Evolutionary conservation across 192 early-diverging fungal species (phyloP), one percentile per base, ranked within the genome.

Genomic region (Physocladia obscura): DNA sequence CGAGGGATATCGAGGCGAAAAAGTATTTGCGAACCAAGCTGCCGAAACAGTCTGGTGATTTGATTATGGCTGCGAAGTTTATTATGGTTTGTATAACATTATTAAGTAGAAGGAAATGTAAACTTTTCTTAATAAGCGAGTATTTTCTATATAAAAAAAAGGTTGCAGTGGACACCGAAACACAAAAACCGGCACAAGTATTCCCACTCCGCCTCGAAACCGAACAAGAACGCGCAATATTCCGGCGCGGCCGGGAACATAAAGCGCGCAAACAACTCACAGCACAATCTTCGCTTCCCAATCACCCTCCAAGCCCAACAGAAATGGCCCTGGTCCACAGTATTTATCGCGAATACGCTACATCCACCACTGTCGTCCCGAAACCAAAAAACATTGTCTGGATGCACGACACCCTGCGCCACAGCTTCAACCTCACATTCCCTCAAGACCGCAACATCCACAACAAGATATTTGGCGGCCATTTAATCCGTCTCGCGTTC

Each of bases 401-500:
- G 88, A 87, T 94, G 79, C 84, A 86, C 22, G 87, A 91, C 56
- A 92, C 93, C 2, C 76, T 69, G 21, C 82, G 90, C 80, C 82
- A 91, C 40, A 85, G 86, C 24, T 78, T 96, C 26, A 83, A 83
- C 68, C 73, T 88, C 22, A 86, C 44, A 13, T 47, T 84, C 52
- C 90, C 92, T 5, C 91, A 82, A 50, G 88, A 91, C 32, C 87
- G 89, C 34, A 55, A 55, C 29, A 15, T 55, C 13, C 52, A 55
- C 29, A 13, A 26, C 15, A 55, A 55, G 57, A 83, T 89, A 1
- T 92, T 91, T 81, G 89, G 52, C 21, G 79, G 79, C 2, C 88
- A 89, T 49, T 75, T 94, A 49, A 93, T 96, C 90, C 84, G 89
- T 52, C 76, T 90, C 2, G 94, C 94, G 0, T 90, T 82, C 50